phyloP scores from a whole-genome alignment of 2,329 filamentous ascomycete genomes.

The Emydomyces testavorans region DNA sequence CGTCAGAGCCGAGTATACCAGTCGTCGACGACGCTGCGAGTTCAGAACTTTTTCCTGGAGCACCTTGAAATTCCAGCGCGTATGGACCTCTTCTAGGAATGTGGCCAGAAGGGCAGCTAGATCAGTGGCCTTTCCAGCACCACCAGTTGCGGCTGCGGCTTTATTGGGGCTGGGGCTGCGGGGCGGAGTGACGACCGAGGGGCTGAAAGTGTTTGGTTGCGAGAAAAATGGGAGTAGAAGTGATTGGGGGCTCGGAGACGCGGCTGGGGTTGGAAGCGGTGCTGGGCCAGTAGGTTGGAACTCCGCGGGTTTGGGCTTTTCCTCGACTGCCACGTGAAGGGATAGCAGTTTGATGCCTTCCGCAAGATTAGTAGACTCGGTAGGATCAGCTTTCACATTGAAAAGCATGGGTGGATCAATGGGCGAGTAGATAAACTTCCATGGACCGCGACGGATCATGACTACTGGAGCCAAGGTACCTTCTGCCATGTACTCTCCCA shows the following conservation, averaged over 20 bases:
- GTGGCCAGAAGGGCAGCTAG: constrained; percentile 43
- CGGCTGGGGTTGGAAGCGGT: constrained; percentile 25
- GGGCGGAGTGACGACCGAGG: constrained; percentile 25
- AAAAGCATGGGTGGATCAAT: constrained; percentile 75
- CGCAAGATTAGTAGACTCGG: constrained; percentile 61
- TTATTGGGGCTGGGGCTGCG: constrained; percentile 33
- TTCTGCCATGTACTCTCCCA: constrained; percentile 90
- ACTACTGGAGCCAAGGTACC: constrained; percentile 79
- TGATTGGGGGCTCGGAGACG: constrained; percentile 24
- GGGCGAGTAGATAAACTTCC: constrained; percentile 84
- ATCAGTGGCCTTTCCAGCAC: constrained; percentile 26
- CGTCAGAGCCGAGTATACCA: constrained; percentile 71
- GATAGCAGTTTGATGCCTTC: constrained; percentile 25
- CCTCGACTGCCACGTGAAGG: constrained; percentile 31
- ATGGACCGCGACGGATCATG: constrained; percentile 82
- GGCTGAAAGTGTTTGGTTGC: constrained; percentile 8
- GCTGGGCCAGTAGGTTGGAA: constrained; percentile 13
- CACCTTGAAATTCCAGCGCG: constrained; percentile 67
- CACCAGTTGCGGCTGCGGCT: constrained; percentile 23
- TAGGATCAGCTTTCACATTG: constrained; percentile 63
- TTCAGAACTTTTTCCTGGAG: constrained; percentile 64
- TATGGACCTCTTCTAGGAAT: constrained; percentile 61
- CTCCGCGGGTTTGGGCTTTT: constrained; percentile 25
- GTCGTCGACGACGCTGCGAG: constrained; percentile 65
- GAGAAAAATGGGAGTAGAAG: constrained; percentile 23